Percentiles rank a stretch among this genome's conserved stretches.
phyloP scores from a whole-genome alignment of 192 early-diverging fungal species.

The Martensiomyces pterosporus region DNA sequence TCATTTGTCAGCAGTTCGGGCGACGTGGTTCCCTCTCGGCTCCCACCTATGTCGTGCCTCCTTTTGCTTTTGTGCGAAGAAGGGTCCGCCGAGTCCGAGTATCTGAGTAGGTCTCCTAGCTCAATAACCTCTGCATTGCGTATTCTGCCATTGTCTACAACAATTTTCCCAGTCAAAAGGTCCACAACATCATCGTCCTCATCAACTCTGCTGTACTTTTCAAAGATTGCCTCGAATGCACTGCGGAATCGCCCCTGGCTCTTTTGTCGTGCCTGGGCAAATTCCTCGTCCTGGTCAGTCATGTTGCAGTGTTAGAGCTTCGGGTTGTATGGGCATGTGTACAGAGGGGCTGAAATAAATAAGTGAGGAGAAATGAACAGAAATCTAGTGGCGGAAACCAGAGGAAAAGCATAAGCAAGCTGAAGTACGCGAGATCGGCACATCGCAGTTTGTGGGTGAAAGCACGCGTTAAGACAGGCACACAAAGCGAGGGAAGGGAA shows the following conservation, averaged over 20 bases:
- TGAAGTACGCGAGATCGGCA: not conserved
- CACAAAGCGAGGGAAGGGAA: too few relatives aligned
- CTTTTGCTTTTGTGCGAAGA: too few relatives aligned
- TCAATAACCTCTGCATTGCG: slow-evolving; percentile 19
- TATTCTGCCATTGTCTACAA: slow-evolving; percentile 42
- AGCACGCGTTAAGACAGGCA: too few relatives aligned
- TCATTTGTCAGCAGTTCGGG: not conserved
- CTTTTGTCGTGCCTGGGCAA: slow-evolving; percentile 32
- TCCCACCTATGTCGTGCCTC: too few relatives aligned
- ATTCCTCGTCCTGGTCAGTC: slow-evolving; percentile 36
- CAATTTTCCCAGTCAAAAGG: slow-evolving; percentile 21
- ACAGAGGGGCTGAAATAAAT: not conserved
- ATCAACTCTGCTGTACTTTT: slow-evolving; percentile 41
- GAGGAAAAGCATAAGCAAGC: not conserved
- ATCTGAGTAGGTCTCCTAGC: slow-evolving; percentile 28
- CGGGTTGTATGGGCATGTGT: not conserved
- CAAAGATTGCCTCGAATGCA: slow-evolving; percentile 42
- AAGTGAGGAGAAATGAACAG: not conserved
- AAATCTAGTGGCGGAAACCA: not conserved
- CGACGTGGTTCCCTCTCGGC: too few relatives aligned
- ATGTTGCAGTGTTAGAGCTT: slow-evolving; percentile 3
- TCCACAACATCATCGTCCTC: slow-evolving; percentile 43
- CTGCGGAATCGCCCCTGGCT: slow-evolving; percentile 41
- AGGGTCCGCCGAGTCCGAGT: slow-evolving; percentile 8
- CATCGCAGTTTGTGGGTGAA: not conserved